phyloP scores from a whole-genome alignment of 331 rosid species.

The Phaseolus coccineus region DNA sequence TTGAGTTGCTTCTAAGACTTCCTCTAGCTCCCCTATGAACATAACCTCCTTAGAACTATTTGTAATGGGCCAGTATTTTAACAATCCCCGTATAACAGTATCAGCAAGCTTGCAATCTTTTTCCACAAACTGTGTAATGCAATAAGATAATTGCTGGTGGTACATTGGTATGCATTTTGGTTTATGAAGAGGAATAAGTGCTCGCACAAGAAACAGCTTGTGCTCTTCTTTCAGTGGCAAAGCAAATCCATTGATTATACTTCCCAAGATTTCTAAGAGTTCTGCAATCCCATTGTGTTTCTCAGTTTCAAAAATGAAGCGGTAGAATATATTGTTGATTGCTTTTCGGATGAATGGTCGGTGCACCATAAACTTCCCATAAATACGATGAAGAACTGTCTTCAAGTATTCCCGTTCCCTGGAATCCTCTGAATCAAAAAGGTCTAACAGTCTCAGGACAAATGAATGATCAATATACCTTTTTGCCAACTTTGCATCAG shows the following conservation, averaged over 20 bases:
- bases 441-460: slow-evolving; percentile 86
- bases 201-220: slow-evolving; percentile 93
- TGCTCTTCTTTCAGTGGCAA: slow-evolving; percentile 98
- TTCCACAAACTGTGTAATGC: slow-evolving; percentile 95
- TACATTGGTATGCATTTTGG: slow-evolving; percentile 94
- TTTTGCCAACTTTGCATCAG: slow-evolving; percentile 98
- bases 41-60: slow-evolving; percentile 97
- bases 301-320: slow-evolving; percentile 95
- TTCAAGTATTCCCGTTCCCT: slow-evolving; percentile 96
- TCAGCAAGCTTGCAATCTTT: slow-evolving; percentile 99
- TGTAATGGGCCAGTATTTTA: slow-evolving; percentile 94
- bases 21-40: slow-evolving; percentile 98
- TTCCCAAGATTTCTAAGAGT: slow-evolving; percentile 92
- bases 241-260: slow-evolving; percentile 97
- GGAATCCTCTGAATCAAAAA: slow-evolving; percentile 98
- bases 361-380: slow-evolving; percentile 98
- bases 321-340: slow-evolving; percentile 88
- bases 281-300: slow-evolving; percentile 97
- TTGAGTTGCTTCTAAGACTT: slow-evolving; percentile 95
- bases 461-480: slow-evolving; percentile 91
- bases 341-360: slow-evolving; percentile 97
- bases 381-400: slow-evolving; percentile 94
- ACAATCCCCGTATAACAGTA: slow-evolving; percentile 85
- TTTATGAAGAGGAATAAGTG: slow-evolving; percentile 96
- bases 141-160: slow-evolving; percentile 96